Evolutionary conservation across 2,329 filamentous ascomycete species (phyloP), one percentile per base, ranked within the genome.

Genomic region (Coniella vitis): DNA sequence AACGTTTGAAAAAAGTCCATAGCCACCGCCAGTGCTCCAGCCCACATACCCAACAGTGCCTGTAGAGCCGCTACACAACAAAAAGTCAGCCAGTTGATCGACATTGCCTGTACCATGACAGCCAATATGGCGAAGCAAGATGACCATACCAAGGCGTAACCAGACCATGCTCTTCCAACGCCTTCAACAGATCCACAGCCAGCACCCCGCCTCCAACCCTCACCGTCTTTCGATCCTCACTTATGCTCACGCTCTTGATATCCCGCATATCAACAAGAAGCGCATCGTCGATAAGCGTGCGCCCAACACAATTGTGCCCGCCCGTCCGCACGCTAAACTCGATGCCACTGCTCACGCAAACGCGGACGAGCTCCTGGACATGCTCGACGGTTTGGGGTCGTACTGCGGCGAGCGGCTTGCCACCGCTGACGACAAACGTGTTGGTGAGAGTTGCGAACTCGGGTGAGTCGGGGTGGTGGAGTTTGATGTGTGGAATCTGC

Each of bases 121-220:
- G n/a, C n/a, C n/a, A 19, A 37, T 9, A 12, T 3, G 13, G 16
- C 1, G 3, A 3, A 38, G 14, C 7, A 3, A 19, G 7, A 22
- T 4, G 1, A 25, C 4, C 25, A 39, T 21, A 39, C 41, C 57
- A 51, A 0, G 62, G 55, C 4, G 63, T 65, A 2, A 59, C 53
- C 21, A 69, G 50, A 0, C 60, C 62, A 32, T 62, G 53, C 25
- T 60, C 55, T 8, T 56, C 55, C 14, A 69, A 54, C 10, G 49
- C 54, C 22, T 45, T 54, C 5, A 56, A 49, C 14, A 68, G 44
- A 14, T 65, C 59, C 7, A 58, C 50, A 4, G 58, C 48, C 4
- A 69, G 52, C 5, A 66, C 58, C 2, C 68, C 67, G 4, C 66
- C 68, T 4, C 67, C 66, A 9, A 70, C 51, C 3, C 48, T 53